These are phyloP conservation scores for Penicillium sp. DNA, from an alignment of 2,329 filamentous ascomycete genomes.

Conservation along the genomic window DNA sequence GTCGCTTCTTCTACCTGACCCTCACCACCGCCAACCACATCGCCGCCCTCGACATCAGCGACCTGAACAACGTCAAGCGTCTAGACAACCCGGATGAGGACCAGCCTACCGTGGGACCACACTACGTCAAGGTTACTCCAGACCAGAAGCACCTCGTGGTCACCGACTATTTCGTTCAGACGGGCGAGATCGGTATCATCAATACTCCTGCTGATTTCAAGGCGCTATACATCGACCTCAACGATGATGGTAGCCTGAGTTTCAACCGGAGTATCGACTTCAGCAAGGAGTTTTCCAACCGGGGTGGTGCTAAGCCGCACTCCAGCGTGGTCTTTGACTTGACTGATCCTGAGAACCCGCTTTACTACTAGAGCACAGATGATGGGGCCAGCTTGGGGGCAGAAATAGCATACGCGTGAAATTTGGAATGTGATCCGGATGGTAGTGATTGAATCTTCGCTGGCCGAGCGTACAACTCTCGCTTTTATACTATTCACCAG, in stretches of 20 bases:
- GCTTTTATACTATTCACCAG: conserved; percentile 1
- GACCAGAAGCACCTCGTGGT: conserved; percentile 67
- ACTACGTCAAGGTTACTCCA: conserved; percentile 67
- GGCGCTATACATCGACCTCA: conserved; percentile 64
- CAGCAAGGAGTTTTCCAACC: conserved; percentile 55
- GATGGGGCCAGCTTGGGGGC: neutral
- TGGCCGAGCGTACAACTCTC: neutral
- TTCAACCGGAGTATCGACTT: conserved; percentile 67
- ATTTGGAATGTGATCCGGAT: neutral
- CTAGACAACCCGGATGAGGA: conserved; percentile 63
- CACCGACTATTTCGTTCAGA: conserved; percentile 69
- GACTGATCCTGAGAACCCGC: conserved; percentile 57
- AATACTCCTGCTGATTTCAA: conserved; percentile 67
- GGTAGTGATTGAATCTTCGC: neutral
- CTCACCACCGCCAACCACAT: conserved; percentile 66
- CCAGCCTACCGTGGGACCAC: conserved; percentile 64
- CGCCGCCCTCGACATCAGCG: conserved; percentile 63
- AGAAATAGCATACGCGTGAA: neutral
- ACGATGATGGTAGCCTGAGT: conserved; percentile 56
- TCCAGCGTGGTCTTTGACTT: conserved; percentile 61
- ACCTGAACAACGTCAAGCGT: conserved; percentile 63
- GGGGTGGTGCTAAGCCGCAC: conserved; percentile 62
- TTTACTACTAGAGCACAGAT: conserved; percentile 30
- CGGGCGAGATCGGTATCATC: conserved; percentile 62
- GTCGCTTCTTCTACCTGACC: conserved; percentile 62